Percentiles rank a stretch among this genome's conserved stretches.
Evolutionary conservation across 441 rosid species (phyloP).

Genomic region (Pelargonium citronellum): DNA sequence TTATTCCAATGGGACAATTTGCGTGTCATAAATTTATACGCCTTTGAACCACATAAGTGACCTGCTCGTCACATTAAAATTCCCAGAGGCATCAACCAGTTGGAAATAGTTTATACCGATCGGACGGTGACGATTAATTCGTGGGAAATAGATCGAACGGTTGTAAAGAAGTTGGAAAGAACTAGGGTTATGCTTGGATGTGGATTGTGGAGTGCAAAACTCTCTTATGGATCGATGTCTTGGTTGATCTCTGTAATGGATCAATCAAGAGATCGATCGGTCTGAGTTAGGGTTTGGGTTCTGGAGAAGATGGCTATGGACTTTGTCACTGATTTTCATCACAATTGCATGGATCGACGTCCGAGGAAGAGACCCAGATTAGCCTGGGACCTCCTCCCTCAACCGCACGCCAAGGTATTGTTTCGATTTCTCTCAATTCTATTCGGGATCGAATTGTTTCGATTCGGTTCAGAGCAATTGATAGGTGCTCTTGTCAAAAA

Average conservation of each 20-base stretch:
- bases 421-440: neutral
- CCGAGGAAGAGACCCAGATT: slow-evolving; percentile 79
- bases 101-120: neutral
- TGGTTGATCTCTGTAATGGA: slow-evolving; percentile 7
- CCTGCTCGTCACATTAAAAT: neutral
- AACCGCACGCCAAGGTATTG: slow-evolving; percentile 42
- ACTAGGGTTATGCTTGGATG: slow-evolving; percentile 7
- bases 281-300: slow-evolving; percentile 6
- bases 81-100: neutral
- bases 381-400: slow-evolving; percentile 71
- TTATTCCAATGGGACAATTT: too few relatives aligned
- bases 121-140: neutral
- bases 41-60: neutral
- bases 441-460: neutral
- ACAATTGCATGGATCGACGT: slow-evolving; percentile 59
- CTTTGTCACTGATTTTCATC: slow-evolving; percentile 42
- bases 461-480: neutral
- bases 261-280: slow-evolving; percentile 9
- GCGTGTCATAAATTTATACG: neutral
- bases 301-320: slow-evolving; percentile 4
- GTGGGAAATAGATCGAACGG: neutral
- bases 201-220: slow-evolving; percentile 6
- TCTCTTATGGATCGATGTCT: slow-evolving; percentile 8
- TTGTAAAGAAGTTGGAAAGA: neutral
- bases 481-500: neutral